Evolutionary conservation across 2,329 filamentous ascomycete species (phyloP), one percentile per base, ranked within the genome.

Genomic region (Triangularia verruculosa): DNA sequence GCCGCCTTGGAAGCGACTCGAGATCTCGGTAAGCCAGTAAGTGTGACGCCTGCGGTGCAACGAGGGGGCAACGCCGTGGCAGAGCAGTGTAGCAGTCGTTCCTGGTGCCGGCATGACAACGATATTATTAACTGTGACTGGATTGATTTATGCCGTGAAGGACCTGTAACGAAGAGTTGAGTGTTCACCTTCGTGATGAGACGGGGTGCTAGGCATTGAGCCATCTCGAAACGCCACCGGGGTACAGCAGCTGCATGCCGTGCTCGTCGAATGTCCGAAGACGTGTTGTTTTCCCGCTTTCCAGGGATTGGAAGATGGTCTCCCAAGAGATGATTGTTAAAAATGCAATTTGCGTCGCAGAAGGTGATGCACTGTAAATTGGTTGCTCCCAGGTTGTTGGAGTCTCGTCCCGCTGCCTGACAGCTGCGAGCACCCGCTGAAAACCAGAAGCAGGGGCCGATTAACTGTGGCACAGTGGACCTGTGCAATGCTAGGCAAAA

Each of bases 21-120:
- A 59, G 57, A 59, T 59, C 57, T 59, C 39, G 57, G 57, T 12
- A 12, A 28, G 13, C 57, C 34, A 59, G 57, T 39, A 52, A n/a
- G n/a, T 30, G 17, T 58, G 57, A 59, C 39, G 57, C 12, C 22
- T 28, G 34, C 25, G 56, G 56, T 58, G 32, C 32, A 47, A 47
- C 56, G n/a, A 39, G 27, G 24, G 55, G 55, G 17, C 28, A 51
- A 51, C 15, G 27, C 22, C 28, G 28, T 47, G 32, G 17, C 51
- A 47, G 39, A 47, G 39, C 9, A 28, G n/a, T 28, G 27, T 47
- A 20, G n/a, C 39, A 47, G 39, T 20, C 39, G 39, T 47, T 47
- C 39, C 39, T 47, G 39, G 39, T 20, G 39, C 39, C 39, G 39
- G 39, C 39, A 47, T 47, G 20, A 47, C 39, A 47, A 20, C 39